These are phyloP conservation scores for Achlya hypogyna DNA, from an alignment of 352 stramenopile genomes.

Conservation along the genomic window DNA sequence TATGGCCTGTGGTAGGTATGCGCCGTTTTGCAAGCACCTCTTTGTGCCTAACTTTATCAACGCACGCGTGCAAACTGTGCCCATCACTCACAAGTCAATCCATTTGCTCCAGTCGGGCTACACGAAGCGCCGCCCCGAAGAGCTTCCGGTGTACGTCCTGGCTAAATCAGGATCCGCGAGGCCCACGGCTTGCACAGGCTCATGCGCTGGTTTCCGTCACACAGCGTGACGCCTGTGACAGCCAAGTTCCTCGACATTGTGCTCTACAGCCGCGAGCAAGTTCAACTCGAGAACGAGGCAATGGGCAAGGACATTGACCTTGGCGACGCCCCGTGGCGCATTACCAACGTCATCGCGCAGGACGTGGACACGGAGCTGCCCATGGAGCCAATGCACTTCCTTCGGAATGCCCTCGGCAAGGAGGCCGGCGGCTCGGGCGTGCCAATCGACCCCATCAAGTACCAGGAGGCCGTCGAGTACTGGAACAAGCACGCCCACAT, in stretches of 20 bases:
- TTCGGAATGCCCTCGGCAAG: constrained; percentile 96
- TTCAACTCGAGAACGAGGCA: constrained; percentile 91
- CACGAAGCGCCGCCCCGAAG: constrained; percentile 87
- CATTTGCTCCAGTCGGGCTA: constrained; percentile 90
- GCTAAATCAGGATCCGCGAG: neutral
- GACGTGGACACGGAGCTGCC: constrained; percentile 92
- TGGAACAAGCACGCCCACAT: constrained; percentile 80
- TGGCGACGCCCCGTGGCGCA: constrained; percentile 82
- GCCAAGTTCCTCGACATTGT: constrained; percentile 97
- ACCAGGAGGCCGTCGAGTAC: constrained; percentile 81
- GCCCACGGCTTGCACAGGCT: constrained; percentile 33
- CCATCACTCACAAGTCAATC: constrained; percentile 92
- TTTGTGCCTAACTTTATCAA: constrained; percentile 94
- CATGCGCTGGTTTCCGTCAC: constrained; percentile 86
- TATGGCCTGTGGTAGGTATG: constrained; percentile 68
- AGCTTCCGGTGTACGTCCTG: constrained; percentile 91
- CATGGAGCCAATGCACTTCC: constrained; percentile 98
- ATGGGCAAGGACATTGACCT: constrained; percentile 41
- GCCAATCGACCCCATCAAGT: constrained; percentile 61
- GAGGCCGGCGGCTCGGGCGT: constrained; percentile 87
- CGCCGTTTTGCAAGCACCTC: constrained; percentile 98
- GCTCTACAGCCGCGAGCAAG: constrained; percentile 97
- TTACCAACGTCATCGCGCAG: constrained; percentile 97
- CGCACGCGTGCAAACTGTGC: constrained; percentile 78
- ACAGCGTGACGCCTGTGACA: constrained; percentile 76